Evolutionary conservation across 805 yeast species (phyloP).

Genomic region (Saccharomycopsis javanensis): DNA sequence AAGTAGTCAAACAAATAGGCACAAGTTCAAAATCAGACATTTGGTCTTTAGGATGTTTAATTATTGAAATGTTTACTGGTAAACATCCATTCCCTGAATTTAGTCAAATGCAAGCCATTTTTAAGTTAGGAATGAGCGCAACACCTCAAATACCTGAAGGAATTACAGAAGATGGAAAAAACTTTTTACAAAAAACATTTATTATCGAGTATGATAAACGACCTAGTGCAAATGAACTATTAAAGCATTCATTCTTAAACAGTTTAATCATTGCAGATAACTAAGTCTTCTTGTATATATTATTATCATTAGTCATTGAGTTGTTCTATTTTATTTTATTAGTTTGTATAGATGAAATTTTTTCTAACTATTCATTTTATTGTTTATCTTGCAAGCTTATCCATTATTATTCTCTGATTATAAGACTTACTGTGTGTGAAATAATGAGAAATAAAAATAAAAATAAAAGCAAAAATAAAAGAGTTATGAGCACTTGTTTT

Average conservation of each 20-base stretch:
- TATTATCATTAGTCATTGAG: background rate
- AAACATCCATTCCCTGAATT: conserved; percentile 93
- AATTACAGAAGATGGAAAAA: conserved; percentile 57
- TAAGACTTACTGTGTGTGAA: too few relatives aligned
- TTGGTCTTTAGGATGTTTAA: conserved; percentile 93
- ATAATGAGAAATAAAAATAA: too few relatives aligned
- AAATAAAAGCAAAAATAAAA: too few relatives aligned
- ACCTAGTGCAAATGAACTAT: conserved; percentile 61
- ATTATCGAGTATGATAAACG: conserved; percentile 65
- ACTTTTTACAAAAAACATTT: conserved; percentile 58
- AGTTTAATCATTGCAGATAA: conserved; percentile 17
- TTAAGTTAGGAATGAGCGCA: conserved; percentile 80
- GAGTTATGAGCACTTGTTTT: background rate
- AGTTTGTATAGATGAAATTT: too few relatives aligned
- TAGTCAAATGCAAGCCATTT: conserved; percentile 94
- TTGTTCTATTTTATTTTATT: too few relatives aligned
- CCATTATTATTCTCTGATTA: background rate
- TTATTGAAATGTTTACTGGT: conserved; percentile 93
- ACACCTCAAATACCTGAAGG: conserved; percentile 69
- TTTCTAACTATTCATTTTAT: too few relatives aligned
- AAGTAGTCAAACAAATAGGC: conserved; percentile 87
- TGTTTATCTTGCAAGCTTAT: too few relatives aligned
- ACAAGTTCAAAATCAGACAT: conserved; percentile 91
- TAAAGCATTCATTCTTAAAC: conserved; percentile 50
- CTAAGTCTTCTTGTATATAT: background rate